These are phyloP conservation scores for Isabelozyma pseudorhagii DNA, from an alignment of 805 yeast species.

Conservation along the genomic window DNA sequence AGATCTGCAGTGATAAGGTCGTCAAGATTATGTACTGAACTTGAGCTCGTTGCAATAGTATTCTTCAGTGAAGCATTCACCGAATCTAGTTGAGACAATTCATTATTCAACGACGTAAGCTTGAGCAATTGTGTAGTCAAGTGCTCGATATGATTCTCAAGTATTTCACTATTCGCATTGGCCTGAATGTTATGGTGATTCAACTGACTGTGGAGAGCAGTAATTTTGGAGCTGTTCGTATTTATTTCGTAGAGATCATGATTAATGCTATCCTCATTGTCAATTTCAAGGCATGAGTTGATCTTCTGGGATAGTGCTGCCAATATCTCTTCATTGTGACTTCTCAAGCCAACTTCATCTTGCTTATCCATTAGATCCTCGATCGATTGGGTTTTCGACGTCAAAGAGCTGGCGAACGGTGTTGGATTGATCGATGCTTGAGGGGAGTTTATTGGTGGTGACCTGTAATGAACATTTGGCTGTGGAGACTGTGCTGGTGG, in stretches of 20 bases:
- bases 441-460: neutral
- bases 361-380: conserved; percentile 16
- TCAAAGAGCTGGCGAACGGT: neutral
- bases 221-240: conserved; percentile 16
- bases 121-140: conserved; percentile 20
- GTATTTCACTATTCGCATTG: conserved; percentile 26
- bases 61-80: conserved; percentile 17
- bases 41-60: conserved; percentile 11
- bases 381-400: neutral
- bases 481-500: neutral
- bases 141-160: conserved; percentile 27
- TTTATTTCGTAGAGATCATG: conserved; percentile 8
- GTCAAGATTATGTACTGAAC: conserved; percentile 20
- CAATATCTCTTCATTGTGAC: neutral
- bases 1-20: conserved; percentile 39
- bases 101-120: conserved; percentile 20
- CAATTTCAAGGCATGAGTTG: conserved; percentile 10
- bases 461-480: neutral
- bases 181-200: conserved; percentile 35
- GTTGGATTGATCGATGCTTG: neutral
- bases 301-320: conserved; percentile 12
- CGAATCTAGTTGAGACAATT: conserved; percentile 20
- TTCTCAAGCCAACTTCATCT: conserved; percentile 5
- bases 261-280: conserved; percentile 8
- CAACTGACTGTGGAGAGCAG: conserved; percentile 29